A percentile compares a stretch with the other conserved stretches of the same genome.
Conservation (phyloP, 805 yeast species). For the Saccharomycopsis babjevae region DNA sequence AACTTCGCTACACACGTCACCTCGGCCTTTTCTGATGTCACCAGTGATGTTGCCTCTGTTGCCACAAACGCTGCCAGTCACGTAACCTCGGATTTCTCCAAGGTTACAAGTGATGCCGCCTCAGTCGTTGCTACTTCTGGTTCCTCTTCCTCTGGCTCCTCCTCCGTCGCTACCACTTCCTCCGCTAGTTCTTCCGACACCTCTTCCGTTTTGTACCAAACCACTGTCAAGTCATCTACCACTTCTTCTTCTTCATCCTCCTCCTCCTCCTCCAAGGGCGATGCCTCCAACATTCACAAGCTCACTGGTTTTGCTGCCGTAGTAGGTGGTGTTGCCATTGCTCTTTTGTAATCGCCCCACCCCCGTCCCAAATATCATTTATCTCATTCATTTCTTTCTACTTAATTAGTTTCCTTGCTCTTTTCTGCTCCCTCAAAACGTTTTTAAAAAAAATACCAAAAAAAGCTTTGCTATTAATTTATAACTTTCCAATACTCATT, state of each 20-base stretch:
- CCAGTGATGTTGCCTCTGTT: slow-evolving; percentile 1
- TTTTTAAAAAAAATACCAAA: too few species aligned
- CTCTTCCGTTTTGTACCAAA: neutral
- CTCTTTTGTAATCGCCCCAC: neutral
- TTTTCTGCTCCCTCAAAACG: neutral
- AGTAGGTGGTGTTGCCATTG: slow-evolving; percentile 4
- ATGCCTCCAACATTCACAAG: neutral
- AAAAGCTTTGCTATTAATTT: too few species aligned
- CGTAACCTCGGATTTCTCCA: neutral
- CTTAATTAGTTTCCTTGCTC: neutral
- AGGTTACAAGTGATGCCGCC: neutral
- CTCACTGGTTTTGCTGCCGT: slow-evolving; percentile 1
- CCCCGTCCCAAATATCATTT: neutral
- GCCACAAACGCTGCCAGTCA: neutral
- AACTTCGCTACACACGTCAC: slow-evolving; percentile 3
- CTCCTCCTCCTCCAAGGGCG: neutral
- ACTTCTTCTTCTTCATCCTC: neutral
- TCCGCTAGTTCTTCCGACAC: neutral
- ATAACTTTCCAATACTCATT: too few species aligned
- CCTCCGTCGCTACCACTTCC: neutral
- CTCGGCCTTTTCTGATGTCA: slow-evolving; percentile 4
- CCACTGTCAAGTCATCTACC: neutral
- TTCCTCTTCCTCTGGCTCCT: neutral
- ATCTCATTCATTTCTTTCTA: neutral
- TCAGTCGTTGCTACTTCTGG: neutral